Evolutionary conservation across 163 green algal species (phyloP).

Genomic region (Scenedesmus sp.): DNA sequence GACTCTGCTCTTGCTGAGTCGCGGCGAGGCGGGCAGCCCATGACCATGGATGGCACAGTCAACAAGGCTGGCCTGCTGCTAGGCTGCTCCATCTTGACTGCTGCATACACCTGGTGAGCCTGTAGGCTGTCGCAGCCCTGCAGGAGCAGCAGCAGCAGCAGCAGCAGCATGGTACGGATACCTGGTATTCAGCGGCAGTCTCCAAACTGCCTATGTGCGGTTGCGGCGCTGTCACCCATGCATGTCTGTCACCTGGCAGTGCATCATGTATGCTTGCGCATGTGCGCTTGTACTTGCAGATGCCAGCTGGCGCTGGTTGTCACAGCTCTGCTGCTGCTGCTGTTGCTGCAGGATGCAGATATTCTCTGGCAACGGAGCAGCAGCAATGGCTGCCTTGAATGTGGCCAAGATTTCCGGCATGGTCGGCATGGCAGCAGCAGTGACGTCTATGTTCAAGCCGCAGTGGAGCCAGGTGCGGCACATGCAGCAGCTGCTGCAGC

Average conservation of each 20-base stretch:
- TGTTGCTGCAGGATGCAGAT: conserved; percentile 49
- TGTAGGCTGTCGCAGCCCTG: not conserved
- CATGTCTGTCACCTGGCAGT: not conserved
- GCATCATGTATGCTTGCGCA: not conserved
- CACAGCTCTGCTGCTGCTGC: not conserved
- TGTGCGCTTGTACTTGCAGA: not conserved
- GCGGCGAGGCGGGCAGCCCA: not conserved
- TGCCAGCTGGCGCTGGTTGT: not conserved
- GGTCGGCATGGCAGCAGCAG: conserved; percentile 55
- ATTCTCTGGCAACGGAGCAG: conserved; percentile 58
- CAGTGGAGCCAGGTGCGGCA: conserved; percentile 55
- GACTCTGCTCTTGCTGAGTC: conserved; percentile 20
- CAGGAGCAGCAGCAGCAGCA: not conserved
- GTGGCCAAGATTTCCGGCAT: conserved; percentile 63
- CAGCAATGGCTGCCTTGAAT: conserved; percentile 31
- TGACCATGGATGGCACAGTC: conserved; percentile 49
- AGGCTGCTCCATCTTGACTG: conserved; percentile 46
- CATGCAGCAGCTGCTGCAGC: not conserved
- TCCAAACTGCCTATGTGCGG: not conserved
- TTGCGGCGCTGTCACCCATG: not conserved
- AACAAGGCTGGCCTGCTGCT: conserved; percentile 68
- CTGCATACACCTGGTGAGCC: conserved; percentile 58
- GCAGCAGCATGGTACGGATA: not conserved
- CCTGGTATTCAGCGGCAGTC: not conserved
- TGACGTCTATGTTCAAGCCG: conserved; percentile 75